Base-by-base conservation (phyloP, 1,284 basidiomycete genomes). In the Irpex sp. region DNA sequence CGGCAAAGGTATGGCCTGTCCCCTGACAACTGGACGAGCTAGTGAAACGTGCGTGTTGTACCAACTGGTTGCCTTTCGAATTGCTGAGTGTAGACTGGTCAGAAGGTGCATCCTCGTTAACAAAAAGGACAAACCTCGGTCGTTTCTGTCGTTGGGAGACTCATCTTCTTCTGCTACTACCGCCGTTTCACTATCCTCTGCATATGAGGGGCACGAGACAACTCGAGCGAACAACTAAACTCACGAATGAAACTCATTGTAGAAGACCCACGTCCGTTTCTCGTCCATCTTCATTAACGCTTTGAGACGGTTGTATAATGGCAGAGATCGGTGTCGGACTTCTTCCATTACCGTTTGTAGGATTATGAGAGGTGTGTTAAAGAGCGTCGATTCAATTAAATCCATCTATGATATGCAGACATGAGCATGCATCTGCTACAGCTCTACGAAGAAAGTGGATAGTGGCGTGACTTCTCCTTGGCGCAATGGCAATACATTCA, bases 341-440 rank as follows among this genome's bases (percentile, higher is more conserved):
- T 99, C 97, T 67, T 97, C 93, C 56, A 98, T 79, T 1, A 98
- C 95, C 0, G 96, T 99, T 74, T 99, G 97, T 1, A 98, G 83
- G 10, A 99, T 79, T 58, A 99, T 88, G 59, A 97, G 85, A 0
- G 93, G 91, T 0, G 91, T 79, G 0, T 77, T 81, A 65, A 97
- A 93, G 1, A 88, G 76, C 5, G 78, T 73, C 0, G 91, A 90
- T 71, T 94, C 90, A 49, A 98, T 79, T 57, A 97, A 79, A 74
- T 98, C 96, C 90, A 98, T 96, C 91, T 97, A 72, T 9, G 60
- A 18, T 21, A 36, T 33, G 47, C 21, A 21, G 23, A 45, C 33
- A 58, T 61, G 36, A 39, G 57, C n/a, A 14, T 42, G 39, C 16
- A 42, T 42, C 39, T n/a, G 39, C 6, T 42, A n/a, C 4, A 28